Conservation (phyloP, 116 monocot genomes). For the Dioscorea cayenensis region DNA sequence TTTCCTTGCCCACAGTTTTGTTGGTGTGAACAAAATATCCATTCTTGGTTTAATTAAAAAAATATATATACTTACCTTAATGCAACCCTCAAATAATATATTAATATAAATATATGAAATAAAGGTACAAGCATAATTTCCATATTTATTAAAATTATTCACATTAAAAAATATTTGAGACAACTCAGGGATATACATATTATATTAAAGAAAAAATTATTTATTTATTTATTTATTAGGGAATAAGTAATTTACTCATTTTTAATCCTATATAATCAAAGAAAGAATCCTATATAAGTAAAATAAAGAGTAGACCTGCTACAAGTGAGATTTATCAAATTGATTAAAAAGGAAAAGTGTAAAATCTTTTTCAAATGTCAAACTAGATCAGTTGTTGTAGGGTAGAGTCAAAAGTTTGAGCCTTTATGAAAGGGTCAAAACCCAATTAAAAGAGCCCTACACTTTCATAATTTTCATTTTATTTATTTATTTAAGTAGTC, state of each 20-base stretch:
- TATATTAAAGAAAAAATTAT: background rate
- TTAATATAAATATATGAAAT: background rate
- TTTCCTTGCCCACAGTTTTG: no score
- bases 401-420: conserved; percentile 11
- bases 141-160: background rate
- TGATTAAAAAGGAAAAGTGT: no score
- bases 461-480: no score
- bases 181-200: background rate
- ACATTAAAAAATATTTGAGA: background rate
- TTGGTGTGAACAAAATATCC: no score
- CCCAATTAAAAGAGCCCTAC: background rate
- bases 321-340: no score
- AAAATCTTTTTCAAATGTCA: no score
- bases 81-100: background rate
- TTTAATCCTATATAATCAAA: background rate
- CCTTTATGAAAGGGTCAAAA: conserved; percentile 4
- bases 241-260: background rate
- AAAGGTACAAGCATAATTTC: background rate
- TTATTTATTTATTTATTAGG: no score
- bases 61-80: background rate
- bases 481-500: no score
- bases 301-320: no score
- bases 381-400: no score
- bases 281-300: background rate
- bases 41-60: background rate